phyloP scores from a whole-genome alignment of 2,329 filamentous ascomycete species.

The Albophoma yamanashiensis region DNA sequence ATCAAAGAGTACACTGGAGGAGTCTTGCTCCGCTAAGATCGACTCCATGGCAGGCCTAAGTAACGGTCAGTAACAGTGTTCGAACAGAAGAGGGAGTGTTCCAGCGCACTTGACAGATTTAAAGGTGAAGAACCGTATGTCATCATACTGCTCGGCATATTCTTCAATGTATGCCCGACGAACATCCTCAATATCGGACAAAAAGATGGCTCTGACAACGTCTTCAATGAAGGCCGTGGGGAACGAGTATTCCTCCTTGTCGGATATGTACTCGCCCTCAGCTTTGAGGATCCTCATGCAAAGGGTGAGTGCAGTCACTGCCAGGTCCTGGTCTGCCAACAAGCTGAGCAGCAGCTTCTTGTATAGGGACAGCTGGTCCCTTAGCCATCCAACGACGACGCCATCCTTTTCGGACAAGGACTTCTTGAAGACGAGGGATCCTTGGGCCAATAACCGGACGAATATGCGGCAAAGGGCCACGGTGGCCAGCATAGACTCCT shows the following conservation, averaged over 20 bases:
- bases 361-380: slow-evolving; percentile 62
- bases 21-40: slow-evolving; percentile 6
- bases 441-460: slow-evolving; percentile 65
- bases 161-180: slow-evolving; percentile 66
- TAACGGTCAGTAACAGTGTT: not conserved
- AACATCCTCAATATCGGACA: slow-evolving; percentile 45
- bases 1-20: slow-evolving; percentile 30
- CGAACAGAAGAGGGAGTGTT: slow-evolving; percentile 12
- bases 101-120: slow-evolving; percentile 55
- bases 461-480: slow-evolving; percentile 83
- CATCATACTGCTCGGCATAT: slow-evolving; percentile 70
- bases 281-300: slow-evolving; percentile 78
- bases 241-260: slow-evolving; percentile 57
- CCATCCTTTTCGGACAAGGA: slow-evolving; percentile 60
- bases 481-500: slow-evolving; percentile 54
- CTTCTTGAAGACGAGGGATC: slow-evolving; percentile 56
- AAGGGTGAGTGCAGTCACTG: slow-evolving; percentile 63
- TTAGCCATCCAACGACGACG: slow-evolving; percentile 69
- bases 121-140: slow-evolving; percentile 77
- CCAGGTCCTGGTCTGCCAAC: slow-evolving; percentile 51
- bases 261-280: slow-evolving; percentile 53
- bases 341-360: slow-evolving; percentile 50
- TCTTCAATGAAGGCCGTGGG: slow-evolving; percentile 54
- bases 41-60: slow-evolving; percentile 16
- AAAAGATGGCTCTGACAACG: slow-evolving; percentile 53